Conservation (phyloP, 495 filamentous ascomycete genomes). For the Viridothelium virens region DNA sequence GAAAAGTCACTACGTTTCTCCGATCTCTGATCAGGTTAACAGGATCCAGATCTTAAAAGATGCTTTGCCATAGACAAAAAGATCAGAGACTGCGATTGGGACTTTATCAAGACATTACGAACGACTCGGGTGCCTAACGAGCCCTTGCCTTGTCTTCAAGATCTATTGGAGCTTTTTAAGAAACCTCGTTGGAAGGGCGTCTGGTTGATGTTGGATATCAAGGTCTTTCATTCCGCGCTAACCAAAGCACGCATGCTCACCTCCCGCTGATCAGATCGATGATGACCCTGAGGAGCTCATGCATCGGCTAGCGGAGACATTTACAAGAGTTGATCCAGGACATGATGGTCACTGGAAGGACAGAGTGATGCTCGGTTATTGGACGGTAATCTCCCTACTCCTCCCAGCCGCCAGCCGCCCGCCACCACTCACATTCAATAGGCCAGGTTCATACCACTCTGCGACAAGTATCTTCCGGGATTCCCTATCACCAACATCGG, state of each 20-base stretch:
- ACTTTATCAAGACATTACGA: slow-evolving; percentile 56
- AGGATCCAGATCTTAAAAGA: slow-evolving; percentile 69
- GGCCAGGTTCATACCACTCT: slow-evolving; percentile 57
- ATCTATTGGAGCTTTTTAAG: slow-evolving; percentile 65
- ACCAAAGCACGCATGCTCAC: not conserved
- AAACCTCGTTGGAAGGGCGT: slow-evolving; percentile 51
- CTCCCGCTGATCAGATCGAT: slow-evolving; percentile 41
- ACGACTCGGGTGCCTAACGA: slow-evolving; percentile 61
- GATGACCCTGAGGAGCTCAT: slow-evolving; percentile 65
- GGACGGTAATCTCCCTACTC: slow-evolving; percentile 47
- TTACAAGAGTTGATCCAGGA: slow-evolving; percentile 43
- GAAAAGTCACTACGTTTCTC: not conserved
- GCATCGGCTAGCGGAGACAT: slow-evolving; percentile 51
- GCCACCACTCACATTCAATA: slow-evolving; percentile 22
- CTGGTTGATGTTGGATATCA: slow-evolving; percentile 86
- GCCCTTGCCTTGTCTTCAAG: slow-evolving; percentile 62
- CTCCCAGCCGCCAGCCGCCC: not conserved
- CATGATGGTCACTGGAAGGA: slow-evolving; percentile 53
- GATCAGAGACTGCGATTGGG: slow-evolving; percentile 69
- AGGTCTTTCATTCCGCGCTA: slow-evolving; percentile 43
- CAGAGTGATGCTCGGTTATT: slow-evolving; percentile 71
- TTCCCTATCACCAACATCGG: slow-evolving; percentile 68
- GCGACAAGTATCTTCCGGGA: slow-evolving; percentile 53
- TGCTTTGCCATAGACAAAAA: slow-evolving; percentile 66
- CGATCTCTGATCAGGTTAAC: slow-evolving; percentile 6